Conservation (phyloP, 495 filamentous ascomycete genomes). For the Tetracladium marchalianum region DNA sequence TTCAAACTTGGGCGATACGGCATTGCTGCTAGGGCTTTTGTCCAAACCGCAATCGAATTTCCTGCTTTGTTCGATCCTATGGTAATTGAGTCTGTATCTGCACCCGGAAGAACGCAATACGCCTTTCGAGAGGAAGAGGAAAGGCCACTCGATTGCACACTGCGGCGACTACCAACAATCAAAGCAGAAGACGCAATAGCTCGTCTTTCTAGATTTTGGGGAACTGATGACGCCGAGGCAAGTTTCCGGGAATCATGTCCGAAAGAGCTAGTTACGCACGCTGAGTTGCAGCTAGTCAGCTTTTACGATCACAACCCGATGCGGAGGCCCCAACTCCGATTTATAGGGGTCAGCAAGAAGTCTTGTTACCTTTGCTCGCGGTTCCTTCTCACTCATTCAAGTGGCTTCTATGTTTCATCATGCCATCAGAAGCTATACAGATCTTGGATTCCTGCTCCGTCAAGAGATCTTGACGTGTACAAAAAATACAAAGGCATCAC, state of each 20-base stretch:
- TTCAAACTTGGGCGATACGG: slow-evolving; percentile 18
- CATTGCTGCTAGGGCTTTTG: slow-evolving; percentile 15
- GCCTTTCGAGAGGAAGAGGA: neutral
- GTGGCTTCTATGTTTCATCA: slow-evolving; percentile 8
- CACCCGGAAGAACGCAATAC: slow-evolving; percentile 5
- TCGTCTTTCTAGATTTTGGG: slow-evolving; percentile 9
- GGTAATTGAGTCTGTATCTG: slow-evolving; percentile 9
- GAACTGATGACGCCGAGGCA: slow-evolving; percentile 4
- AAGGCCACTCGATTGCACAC: neutral
- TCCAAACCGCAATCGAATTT: slow-evolving; percentile 6
- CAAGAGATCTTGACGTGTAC: slow-evolving; percentile 2
- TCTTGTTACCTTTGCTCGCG: slow-evolving; percentile 14
- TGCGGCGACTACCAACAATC: neutral
- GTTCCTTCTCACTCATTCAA: slow-evolving; percentile 9
- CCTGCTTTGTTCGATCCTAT: slow-evolving; percentile 13
- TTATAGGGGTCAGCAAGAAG: slow-evolving; percentile 18
- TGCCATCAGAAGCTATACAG: slow-evolving; percentile 16
- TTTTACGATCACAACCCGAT: slow-evolving; percentile 16
- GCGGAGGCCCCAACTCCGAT: slow-evolving; percentile 6
- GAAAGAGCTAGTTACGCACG: slow-evolving; percentile 8
- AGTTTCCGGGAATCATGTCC: slow-evolving; percentile 7
- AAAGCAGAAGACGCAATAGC: slow-evolving; percentile 1
- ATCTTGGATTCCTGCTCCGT: slow-evolving; percentile 9
- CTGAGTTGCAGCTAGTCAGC: slow-evolving; percentile 12
- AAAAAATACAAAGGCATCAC: slow-evolving; percentile 2